phyloP scores from a whole-genome alignment of 352 stramenopile species.

The Phytophthora syringae region DNA sequence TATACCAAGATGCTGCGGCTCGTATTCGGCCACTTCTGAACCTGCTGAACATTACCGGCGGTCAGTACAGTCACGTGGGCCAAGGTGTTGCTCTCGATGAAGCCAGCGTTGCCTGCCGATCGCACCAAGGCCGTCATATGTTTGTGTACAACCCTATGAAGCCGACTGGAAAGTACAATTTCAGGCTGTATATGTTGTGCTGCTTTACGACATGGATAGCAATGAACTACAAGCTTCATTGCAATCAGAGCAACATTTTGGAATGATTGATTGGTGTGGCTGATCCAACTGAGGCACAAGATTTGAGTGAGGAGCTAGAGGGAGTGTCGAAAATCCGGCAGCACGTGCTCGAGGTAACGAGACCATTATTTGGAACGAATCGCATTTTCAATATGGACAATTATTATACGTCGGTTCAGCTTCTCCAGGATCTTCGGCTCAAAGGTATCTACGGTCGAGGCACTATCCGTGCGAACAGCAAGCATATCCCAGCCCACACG shows the following conservation, averaged over 20 bases:
- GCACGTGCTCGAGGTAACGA: slow-evolving; percentile 1
- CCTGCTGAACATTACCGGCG: slow-evolving; percentile 5
- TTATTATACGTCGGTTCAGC: slow-evolving; percentile 5
- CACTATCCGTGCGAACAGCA: slow-evolving; percentile 2
- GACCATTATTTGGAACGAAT: slow-evolving; percentile 3
- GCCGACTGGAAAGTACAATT: slow-evolving; percentile 7
- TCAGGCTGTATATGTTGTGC: slow-evolving; percentile 3
- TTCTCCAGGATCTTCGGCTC: background rate
- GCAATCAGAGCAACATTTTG: background rate
- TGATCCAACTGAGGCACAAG: background rate
- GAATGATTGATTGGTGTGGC: background rate
- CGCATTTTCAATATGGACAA: slow-evolving; percentile 8
- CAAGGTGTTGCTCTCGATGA: slow-evolving; percentile 1
- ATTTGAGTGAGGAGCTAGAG: background rate
- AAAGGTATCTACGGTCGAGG: background rate
- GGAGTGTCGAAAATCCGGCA: slow-evolving; percentile 2
- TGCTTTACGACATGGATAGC: slow-evolving; percentile 5
- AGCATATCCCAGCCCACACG: slow-evolving; percentile 1
- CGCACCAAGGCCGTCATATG: background rate
- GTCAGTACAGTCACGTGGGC: background rate
- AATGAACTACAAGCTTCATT: slow-evolving; percentile 12
- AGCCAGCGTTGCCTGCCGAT: background rate
- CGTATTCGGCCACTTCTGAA: too few species aligned
- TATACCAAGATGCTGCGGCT: background rate
- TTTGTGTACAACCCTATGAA: background rate